Conservation (phyloP, 2,329 filamentous ascomycete genomes). For the Bipolaris bicolor region DNA sequence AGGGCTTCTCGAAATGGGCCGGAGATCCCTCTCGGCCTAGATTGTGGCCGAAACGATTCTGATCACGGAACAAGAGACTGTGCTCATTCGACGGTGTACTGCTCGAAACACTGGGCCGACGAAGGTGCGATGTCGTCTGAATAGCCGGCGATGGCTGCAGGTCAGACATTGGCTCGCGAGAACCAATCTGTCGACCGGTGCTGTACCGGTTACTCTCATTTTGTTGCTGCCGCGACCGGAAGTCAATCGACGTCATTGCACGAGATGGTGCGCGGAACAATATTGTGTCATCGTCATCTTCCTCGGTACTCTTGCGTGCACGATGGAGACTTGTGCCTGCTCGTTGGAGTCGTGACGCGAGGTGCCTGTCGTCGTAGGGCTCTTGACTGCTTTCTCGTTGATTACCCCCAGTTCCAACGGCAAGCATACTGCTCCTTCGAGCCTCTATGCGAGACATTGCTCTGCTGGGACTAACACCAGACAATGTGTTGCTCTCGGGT, state of each 20-base stretch:
- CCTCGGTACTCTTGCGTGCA: conserved; percentile 42
- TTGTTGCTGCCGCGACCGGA: conserved; percentile 46
- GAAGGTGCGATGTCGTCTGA: conserved; percentile 34
- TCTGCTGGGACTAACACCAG: conserved; percentile 44
- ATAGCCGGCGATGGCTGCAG: conserved; percentile 41
- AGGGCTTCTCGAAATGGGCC: conserved; percentile 39
- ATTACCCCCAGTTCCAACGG: conserved; percentile 13
- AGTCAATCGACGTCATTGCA: conserved; percentile 53
- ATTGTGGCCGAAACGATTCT: conserved; percentile 33
- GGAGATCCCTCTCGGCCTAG: conserved; percentile 37
- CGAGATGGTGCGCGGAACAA: conserved; percentile 55
- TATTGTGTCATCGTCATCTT: conserved; percentile 48
- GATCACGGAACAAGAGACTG: conserved; percentile 37
- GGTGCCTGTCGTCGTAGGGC: conserved; percentile 27
- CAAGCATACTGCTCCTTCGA: conserved; percentile 47
- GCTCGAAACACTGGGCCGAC: conserved; percentile 40
- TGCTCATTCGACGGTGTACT: conserved; percentile 32
- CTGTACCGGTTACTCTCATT: conserved; percentile 28
- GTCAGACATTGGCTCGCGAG: conserved; percentile 47
- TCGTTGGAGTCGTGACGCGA: conserved; percentile 42
- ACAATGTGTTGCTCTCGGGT: conserved; percentile 40
- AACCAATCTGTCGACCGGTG: conserved; percentile 45
- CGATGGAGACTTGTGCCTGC: conserved; percentile 49
- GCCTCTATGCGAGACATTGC: conserved; percentile 54
- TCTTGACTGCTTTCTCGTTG: conserved; percentile 44